Base-by-base conservation (phyloP, 1,139 yeast species). In the Taphrina confusa region DNA sequence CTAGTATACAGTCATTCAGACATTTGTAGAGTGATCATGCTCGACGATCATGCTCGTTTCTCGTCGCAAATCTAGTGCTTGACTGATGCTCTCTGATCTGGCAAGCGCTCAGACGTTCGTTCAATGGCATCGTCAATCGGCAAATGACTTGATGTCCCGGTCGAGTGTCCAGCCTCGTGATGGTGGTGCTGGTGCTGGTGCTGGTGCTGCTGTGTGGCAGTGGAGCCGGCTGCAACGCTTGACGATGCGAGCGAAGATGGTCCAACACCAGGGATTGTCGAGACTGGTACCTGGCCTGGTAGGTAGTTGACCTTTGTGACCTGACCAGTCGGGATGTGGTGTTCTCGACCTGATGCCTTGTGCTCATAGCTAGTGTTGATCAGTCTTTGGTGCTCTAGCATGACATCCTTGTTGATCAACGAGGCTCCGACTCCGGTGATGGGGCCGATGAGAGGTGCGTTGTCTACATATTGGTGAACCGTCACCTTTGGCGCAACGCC, bases 401-500 rank as follows among this genome's bases (percentile, higher is more conserved):
- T 22, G n/a, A 54, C 58, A 16, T 42, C 51, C 33, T 44, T 44
- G 42, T 54, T 54, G 14, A 54, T 46, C 25, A 54, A 25, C 20
- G 58, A 54, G 11, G 58, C 58, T 12, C 58, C 58, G 9, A 54
- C 58, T 3, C 58, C 58, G 1, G 44, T 33, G 28, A 54, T 25
- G 1, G 58, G 58, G 4, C 58, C 58, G 2, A 54, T 45, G 11
- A 54, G 58, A 5, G 58, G 58, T 18, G 45, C 39, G 11, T 22
- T 22, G 49, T 54, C 58, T 11, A 54, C 58, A 23, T 54, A 54
- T 25, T 54, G 51, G 51, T 46, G 58, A 3, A 54, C 58, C 12
- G 45, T 33, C 22, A 54, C 45, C 16, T 54, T 42, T 14, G 58
- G 58, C 44, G 30, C 42, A 23, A 30, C 42, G 23, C 52, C 52